phyloP scores from a whole-genome alignment of 176 grass and related monocot genomes.

The Guadua angustifolia region DNA sequence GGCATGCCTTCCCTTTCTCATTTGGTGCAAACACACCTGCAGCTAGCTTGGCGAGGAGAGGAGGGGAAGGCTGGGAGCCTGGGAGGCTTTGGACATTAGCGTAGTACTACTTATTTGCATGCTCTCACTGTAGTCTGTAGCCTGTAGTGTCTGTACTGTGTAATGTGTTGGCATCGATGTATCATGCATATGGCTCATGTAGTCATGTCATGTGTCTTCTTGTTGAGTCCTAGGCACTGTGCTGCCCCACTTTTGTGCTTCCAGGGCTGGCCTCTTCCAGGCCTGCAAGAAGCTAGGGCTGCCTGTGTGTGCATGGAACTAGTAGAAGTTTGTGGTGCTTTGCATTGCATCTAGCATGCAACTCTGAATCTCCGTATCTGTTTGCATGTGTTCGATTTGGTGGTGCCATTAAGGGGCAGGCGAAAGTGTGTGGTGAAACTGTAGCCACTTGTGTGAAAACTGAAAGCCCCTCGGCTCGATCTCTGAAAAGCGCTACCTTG shows the following conservation, averaged over 20 bases:
- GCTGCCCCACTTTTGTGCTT: not conserved
- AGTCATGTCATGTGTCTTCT: not conserved
- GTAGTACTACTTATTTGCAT: not conserved
- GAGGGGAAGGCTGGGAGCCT: constrained; percentile 33
- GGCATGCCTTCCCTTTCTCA: constrained; percentile 33
- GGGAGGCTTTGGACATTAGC: constrained; percentile 36
- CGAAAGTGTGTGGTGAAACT: not conserved
- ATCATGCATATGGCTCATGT: not conserved
- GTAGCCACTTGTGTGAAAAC: constrained; percentile 29
- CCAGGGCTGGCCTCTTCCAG: not conserved
- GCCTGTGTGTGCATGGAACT: not conserved
- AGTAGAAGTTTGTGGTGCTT: not conserved
- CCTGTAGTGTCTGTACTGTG: not conserved
- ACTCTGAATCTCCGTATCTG: not conserved
- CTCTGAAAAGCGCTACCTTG: no score
- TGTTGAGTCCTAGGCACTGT: not conserved
- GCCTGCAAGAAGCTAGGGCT: not conserved
- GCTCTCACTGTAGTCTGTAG: not conserved
- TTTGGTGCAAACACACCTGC: not conserved
- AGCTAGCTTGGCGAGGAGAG: not conserved
- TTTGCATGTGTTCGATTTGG: not conserved
- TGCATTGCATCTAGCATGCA: not conserved
- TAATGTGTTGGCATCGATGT: not conserved
- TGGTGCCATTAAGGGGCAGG: not conserved
- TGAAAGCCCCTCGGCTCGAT: no score